Conservation (phyloP, 2,329 filamentous ascomycete species). For the Bipolaris cookei region DNA sequence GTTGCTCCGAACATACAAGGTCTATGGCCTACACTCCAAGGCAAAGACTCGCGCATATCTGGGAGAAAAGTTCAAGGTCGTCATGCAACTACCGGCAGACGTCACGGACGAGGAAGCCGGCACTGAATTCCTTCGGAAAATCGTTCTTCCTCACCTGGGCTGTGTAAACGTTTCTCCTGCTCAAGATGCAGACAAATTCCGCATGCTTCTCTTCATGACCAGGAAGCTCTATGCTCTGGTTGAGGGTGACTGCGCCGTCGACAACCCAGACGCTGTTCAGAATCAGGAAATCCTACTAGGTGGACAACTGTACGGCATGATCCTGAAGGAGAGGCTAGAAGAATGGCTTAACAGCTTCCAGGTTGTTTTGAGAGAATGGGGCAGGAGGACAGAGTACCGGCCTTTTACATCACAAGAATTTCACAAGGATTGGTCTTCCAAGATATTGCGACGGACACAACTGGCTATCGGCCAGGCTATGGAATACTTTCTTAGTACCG, state of each 20-base stretch:
- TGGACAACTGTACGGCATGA: constrained; percentile 92
- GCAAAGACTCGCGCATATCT: constrained; percentile 83
- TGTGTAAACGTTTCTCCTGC: constrained; percentile 81
- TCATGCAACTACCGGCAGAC: constrained; percentile 82
- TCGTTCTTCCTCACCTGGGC: constrained; percentile 91
- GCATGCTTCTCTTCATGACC: constrained; percentile 93
- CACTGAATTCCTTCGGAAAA: constrained; percentile 85
- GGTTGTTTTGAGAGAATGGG: constrained; percentile 61
- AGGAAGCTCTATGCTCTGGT: constrained; percentile 93
- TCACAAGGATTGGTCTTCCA: constrained; percentile 74
- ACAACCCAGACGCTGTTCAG: constrained; percentile 96
- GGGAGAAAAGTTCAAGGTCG: constrained; percentile 87
- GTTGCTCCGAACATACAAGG: constrained; percentile 89
- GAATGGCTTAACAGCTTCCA: constrained; percentile 79
- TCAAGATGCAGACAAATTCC: constrained; percentile 91
- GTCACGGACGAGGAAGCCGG: constrained; percentile 89
- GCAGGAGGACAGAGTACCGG: constrained; percentile 57
- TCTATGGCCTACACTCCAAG: constrained; percentile 82
- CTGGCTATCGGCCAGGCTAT: constrained; percentile 86
- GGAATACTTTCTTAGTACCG: constrained; percentile 96
- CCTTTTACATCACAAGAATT: constrained; percentile 79
- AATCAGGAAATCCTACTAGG: constrained; percentile 95
- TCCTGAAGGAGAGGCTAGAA: constrained; percentile 92
- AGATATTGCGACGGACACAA: constrained; percentile 80
- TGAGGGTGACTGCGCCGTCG: constrained; percentile 87